phyloP scores from a whole-genome alignment of 176 grass and related monocot genomes.

The Guadua angustifolia region DNA sequence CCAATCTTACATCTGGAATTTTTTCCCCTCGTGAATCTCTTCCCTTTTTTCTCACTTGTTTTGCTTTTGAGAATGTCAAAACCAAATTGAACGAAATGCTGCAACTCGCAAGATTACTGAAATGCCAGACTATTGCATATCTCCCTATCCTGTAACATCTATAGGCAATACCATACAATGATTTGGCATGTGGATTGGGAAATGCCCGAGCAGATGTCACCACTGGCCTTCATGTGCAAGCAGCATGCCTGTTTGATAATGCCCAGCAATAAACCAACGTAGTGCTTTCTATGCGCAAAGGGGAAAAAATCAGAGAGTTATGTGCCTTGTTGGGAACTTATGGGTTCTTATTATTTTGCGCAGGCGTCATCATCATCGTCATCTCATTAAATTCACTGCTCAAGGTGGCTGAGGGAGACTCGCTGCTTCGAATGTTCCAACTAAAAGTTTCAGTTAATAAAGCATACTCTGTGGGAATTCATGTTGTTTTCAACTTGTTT shows the following conservation, averaged over 20 bases:
- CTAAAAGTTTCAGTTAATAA: conserved; percentile 44
- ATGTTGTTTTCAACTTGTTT: conserved; percentile 28
- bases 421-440: conserved; percentile 2
- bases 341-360: not conserved
- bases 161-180: not conserved
- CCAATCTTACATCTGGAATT: not conserved
- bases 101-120: not conserved
- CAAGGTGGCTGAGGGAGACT: not conserved
- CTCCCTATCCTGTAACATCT: not conserved
- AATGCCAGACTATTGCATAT: not conserved
- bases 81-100: not conserved
- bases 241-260: not conserved
- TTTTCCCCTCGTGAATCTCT: not conserved
- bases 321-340: not conserved
- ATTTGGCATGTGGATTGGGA: not conserved
- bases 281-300: not conserved
- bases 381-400: conserved; percentile 27
- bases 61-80: not conserved
- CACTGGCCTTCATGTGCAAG: not conserved
- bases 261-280: not conserved
- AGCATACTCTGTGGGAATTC: conserved; percentile 5
- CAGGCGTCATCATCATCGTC: conserved; percentile 22
- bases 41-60: not conserved
- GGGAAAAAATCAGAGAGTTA: not conserved
- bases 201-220: not conserved